Evolutionary conservation across 257 asterid species (phyloP).

Genomic region (Striga asiatica): DNA sequence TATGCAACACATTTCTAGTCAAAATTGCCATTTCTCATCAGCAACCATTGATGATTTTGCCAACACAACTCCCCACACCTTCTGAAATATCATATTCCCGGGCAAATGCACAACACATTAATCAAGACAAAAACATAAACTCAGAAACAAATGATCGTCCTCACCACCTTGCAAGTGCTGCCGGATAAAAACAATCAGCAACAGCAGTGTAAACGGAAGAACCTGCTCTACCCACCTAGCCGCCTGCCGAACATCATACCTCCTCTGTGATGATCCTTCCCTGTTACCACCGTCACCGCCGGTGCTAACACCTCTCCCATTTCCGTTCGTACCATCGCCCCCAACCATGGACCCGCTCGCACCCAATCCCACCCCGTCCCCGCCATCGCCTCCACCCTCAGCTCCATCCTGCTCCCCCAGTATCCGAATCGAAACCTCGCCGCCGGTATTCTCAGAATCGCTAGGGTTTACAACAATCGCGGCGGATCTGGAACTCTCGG

Average conservation of each 20-base stretch:
- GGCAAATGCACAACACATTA: too few species aligned
- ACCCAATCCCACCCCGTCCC: constrained; percentile 29
- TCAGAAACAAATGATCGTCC: too few species aligned
- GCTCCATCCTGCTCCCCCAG: too few species aligned
- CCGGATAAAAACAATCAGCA: constrained; percentile 79
- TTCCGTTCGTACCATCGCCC: constrained; percentile 20
- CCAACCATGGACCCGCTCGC: constrained; percentile 19
- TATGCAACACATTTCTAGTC: too few species aligned
- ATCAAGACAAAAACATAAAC: too few species aligned
- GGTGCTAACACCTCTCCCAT: too few species aligned
- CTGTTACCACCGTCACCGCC: constrained; percentile 14
- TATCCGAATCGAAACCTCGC: too few species aligned
- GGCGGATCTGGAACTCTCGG: constrained; percentile 13
- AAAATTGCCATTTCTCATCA: too few species aligned
- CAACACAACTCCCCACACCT: too few species aligned
- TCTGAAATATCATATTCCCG: too few species aligned
- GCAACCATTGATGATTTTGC: too few species aligned
- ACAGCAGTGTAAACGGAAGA: constrained; percentile 75
- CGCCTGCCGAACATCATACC: constrained; percentile 72
- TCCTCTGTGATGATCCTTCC: constrained; percentile 46
- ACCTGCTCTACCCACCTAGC: constrained; percentile 88
- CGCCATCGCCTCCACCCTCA: constrained; percentile 11
- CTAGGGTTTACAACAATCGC: constrained; percentile 9
- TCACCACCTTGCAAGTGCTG: constrained; percentile 96
- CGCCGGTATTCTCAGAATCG: too few species aligned